Base-by-base conservation (phyloP, 306 rosid species). In the Medicago truncatula region DNA sequence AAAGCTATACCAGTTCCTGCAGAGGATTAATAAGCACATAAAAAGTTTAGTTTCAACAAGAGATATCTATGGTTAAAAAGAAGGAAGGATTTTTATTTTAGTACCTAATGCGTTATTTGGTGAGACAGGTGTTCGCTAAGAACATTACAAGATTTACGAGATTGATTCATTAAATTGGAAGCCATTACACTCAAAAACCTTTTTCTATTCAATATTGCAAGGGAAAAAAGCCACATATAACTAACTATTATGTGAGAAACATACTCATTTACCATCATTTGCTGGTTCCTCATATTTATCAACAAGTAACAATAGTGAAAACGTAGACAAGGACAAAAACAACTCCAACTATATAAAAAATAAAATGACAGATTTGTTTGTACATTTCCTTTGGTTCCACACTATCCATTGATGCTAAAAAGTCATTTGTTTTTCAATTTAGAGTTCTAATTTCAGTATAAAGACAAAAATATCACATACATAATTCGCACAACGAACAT, bases 151-250 rank as follows among this genome's bases (percentile, higher is more conserved):
- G 28, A 23, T 23, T 23, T 95, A 67, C 97, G 98, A 67, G 92
- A 96, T 74, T 96, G 99, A 75, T 92, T 92, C 9, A 97, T 52
- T 88, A 92, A 74, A 86, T 96, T 96, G 80, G 99, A 92, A 70
- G 97, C 99, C 99, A 95, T 95, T 43, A 97, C 99, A 81, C 93
- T 92, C 93, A 84, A 90, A 89, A 95, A 95, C 70, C 99, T 97
- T 64, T 81, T 86, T 96, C 97, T 94, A 67, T 68, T 73, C 44
- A 78, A 76, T 28, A 63, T 77, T 18, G 74, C 82, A 71, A 31
- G 58, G 65, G 56, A 40, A 76, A 47, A 23, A 23, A 23, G 28
- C 28, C 28, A 23, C 2, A 21, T 21, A 21, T 21, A 21, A 21
- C 23, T 21, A 21, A 21, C 23, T 21, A 21, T 1, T 21, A 21